These are phyloP conservation scores for Paramecium caudatum DNA, from an alignment of 73 alveolate species.

Conservation along the genomic window DNA sequence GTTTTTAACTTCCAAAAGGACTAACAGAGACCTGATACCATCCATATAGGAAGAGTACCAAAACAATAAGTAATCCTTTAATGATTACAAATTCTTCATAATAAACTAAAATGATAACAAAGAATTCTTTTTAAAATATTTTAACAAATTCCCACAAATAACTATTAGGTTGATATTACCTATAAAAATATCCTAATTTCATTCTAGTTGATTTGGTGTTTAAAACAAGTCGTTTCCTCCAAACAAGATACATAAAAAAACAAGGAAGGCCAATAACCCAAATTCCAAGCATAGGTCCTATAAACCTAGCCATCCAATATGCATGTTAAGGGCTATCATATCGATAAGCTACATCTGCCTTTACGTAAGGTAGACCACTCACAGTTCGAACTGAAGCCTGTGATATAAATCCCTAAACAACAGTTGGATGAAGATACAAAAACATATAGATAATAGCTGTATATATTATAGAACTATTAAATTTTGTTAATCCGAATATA, in stretches of 20 bases:
- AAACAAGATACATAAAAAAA: conserved; percentile 14
- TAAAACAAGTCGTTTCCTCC: not conserved
- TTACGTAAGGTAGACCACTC: conserved; percentile 16
- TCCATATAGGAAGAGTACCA: conserved; percentile 28
- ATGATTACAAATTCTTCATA: conserved; percentile 48
- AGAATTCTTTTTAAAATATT: conserved; percentile 54
- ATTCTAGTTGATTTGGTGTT: not conserved
- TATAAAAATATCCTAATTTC: conserved; percentile 51
- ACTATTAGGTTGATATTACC: conserved; percentile 15
- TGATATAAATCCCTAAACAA: conserved; percentile 49
- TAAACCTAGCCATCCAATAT: conserved; percentile 45
- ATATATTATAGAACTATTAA: not conserved
- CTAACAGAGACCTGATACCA: conserved; percentile 33
- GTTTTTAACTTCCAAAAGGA: conserved; percentile 11
- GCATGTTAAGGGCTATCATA: not conserved
- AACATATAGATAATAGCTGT: conserved; percentile 55
- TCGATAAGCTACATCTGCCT: conserved; percentile 50
- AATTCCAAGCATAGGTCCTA: conserved; percentile 47
- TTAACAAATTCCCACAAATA: conserved; percentile 69
- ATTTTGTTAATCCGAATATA: conserved; percentile 5
- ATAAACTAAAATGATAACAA: conserved; percentile 13
- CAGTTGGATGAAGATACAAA: conserved; percentile 42
- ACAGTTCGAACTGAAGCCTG: conserved; percentile 34
- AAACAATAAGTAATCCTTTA: conserved; percentile 22
- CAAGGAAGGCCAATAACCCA: conserved; percentile 41